A percentile compares a stretch with the other conserved stretches of the same genome.
Evolutionary conservation across 2,329 filamentous ascomycete species (phyloP).

Genomic region (Cladophialophora psammophila): DNA sequence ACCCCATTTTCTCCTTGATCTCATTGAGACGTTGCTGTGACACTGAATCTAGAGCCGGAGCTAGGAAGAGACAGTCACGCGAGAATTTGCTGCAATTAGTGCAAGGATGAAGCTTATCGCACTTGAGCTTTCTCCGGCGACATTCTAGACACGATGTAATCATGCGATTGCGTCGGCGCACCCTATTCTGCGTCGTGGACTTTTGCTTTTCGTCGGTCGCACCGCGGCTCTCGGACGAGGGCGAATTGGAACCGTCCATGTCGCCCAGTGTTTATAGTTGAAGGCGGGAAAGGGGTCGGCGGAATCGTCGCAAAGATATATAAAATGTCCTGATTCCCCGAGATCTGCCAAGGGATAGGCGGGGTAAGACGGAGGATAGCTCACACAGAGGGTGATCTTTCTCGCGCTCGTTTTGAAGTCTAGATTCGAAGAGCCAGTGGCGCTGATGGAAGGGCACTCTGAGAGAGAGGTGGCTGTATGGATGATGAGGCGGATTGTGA

Average conservation of each 20-base stretch:
- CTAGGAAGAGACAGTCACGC: constrained; percentile 69
- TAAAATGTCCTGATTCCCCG: not conserved
- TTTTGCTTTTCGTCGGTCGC: constrained; percentile 26
- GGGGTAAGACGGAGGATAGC: constrained; percentile 1
- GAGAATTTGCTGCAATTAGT: constrained; percentile 64
- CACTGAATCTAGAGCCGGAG: constrained; percentile 71
- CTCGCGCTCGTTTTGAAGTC: not conserved
- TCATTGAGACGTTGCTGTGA: constrained; percentile 74
- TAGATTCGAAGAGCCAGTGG: not conserved
- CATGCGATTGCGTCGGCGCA: constrained; percentile 69
- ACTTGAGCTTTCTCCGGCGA: constrained; percentile 78
- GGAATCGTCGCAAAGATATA: not conserved
- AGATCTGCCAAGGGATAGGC: not conserved
- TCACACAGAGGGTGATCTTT: not conserved
- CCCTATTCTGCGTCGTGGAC: constrained; percentile 40
- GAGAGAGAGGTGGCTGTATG: not conserved
- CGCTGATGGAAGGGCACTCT: not conserved
- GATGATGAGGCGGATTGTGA: not conserved
- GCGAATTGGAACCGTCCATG: constrained; percentile 24
- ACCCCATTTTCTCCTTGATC: constrained; percentile 80
- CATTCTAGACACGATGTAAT: constrained; percentile 75
- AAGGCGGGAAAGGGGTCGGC: not conserved
- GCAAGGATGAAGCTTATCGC: constrained; percentile 76
- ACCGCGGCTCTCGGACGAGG: constrained; percentile 7
- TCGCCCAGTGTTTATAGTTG: not conserved